phyloP scores from a whole-genome alignment of 306 rosid species.

The Medicago truncatula region DNA sequence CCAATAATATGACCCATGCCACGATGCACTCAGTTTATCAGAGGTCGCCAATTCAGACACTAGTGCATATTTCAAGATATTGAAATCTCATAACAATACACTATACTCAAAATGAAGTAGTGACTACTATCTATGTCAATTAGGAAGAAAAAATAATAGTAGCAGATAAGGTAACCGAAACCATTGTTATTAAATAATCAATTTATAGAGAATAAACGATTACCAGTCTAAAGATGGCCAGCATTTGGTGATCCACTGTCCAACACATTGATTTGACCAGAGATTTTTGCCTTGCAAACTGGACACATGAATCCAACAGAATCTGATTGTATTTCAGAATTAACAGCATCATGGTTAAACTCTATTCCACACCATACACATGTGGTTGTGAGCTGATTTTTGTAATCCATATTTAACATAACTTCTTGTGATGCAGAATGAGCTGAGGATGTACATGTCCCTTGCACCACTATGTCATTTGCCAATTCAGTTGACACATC shows the following conservation, averaged over 20 bases:
- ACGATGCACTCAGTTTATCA: neutral
- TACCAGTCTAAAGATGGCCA: slow-evolving; percentile 44
- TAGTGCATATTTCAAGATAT: neutral
- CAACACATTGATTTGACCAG: slow-evolving; percentile 65
- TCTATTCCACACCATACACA: slow-evolving; percentile 82
- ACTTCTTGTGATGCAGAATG: slow-evolving; percentile 62
- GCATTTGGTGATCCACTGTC: slow-evolving; percentile 55
- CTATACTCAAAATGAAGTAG: slow-evolving; percentile 10
- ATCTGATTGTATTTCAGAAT: slow-evolving; percentile 71
- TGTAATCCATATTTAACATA: slow-evolving; percentile 45
- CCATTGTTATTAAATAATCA: slow-evolving; percentile 21
- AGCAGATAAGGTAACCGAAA: slow-evolving; percentile 4
- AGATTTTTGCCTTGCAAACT: slow-evolving; percentile 70
- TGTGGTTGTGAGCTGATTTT: slow-evolving; percentile 56
- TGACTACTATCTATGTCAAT: neutral
- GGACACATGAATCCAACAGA: slow-evolving; percentile 88
- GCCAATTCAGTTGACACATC: slow-evolving; percentile 53
- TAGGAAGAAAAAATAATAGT: slow-evolving; percentile 14
- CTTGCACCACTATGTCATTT: slow-evolving; percentile 47
- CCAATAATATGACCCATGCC: neutral
- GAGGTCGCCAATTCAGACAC: neutral
- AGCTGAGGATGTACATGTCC: slow-evolving; percentile 50
- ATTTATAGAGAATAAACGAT: slow-evolving; percentile 16
- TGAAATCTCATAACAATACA: slow-evolving; percentile 7
- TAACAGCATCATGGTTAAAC: slow-evolving; percentile 66